Conservation (phyloP, 495 filamentous ascomycete species). For the Talaromyces stipitatus region DNA sequence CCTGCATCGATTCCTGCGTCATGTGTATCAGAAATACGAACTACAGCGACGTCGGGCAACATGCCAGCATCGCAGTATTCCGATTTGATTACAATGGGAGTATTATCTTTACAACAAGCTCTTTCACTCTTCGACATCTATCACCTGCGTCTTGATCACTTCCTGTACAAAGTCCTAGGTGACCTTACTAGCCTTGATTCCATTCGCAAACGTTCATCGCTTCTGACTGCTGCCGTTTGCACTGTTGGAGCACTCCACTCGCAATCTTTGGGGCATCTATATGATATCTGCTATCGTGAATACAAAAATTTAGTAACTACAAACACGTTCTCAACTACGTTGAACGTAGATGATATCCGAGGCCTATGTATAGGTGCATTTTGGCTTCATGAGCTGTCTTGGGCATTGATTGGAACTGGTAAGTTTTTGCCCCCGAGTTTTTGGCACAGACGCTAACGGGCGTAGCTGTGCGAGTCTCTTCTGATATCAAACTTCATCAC, state of each 20-base stretch:
- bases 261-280: conserved; percentile 16
- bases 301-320: conserved; percentile 16
- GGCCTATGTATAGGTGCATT: conserved; percentile 29
- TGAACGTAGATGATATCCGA: conserved; percentile 22
- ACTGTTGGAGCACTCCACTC: conserved; percentile 25
- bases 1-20: conserved; percentile 25
- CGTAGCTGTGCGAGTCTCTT: conserved; percentile 23
- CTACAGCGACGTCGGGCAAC: conserved; percentile 8
- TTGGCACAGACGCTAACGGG: conserved; percentile 6
- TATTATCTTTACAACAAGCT: conserved; percentile 15
- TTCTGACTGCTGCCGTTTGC: conserved; percentile 26
- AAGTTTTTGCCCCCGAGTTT: not conserved
- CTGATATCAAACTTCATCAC: conserved; percentile 23
- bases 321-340: conserved; percentile 14
- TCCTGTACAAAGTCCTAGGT: conserved; percentile 27
- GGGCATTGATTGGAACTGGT: conserved; percentile 22
- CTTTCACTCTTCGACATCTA: conserved; percentile 21
- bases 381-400: conserved; percentile 29
- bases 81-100: conserved; percentile 15
- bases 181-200: conserved; percentile 19
- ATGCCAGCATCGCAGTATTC: conserved; percentile 7
- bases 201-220: conserved; percentile 16
- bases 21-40: conserved; percentile 15
- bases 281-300: conserved; percentile 21
- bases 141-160: conserved; percentile 25